Percentiles rank a stretch among this genome's conserved stretches.
phyloP scores from a whole-genome alignment of 805 yeast genomes.

The Schwanniomyces occidentalis region DNA sequence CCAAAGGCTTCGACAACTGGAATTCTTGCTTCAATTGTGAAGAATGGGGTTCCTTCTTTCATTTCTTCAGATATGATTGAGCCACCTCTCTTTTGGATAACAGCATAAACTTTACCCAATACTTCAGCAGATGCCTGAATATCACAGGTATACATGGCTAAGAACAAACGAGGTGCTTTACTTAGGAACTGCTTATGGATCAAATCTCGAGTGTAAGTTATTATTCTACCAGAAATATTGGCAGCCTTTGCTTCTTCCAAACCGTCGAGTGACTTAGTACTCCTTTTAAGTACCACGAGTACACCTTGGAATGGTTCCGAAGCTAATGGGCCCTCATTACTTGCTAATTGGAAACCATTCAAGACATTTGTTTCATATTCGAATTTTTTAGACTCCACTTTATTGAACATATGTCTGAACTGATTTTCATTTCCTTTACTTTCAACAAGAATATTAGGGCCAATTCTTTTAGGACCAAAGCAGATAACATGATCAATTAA shows the following conservation, averaged over 20 bases:
- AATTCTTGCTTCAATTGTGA: conserved; percentile 77
- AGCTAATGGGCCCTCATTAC: conserved; percentile 82
- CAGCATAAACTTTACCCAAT: conserved; percentile 92
- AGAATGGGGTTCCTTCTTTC: conserved; percentile 98
- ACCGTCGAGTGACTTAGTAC: conserved; percentile 19
- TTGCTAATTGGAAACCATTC: conserved; percentile 84
- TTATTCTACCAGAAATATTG: conserved; percentile 68
- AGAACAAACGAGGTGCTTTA: conserved; percentile 86
- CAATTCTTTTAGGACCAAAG: conserved; percentile 77
- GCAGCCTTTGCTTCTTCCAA: conserved; percentile 33
- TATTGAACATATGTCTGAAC: conserved; percentile 29
- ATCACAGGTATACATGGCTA: conserved; percentile 93
- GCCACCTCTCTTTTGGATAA: conserved; percentile 87
- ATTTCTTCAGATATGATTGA: conserved; percentile 85
- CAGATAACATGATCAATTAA: conserved; percentile 46
- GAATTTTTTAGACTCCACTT: conserved; percentile 19
- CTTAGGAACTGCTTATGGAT: conserved; percentile 70
- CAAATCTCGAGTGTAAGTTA: conserved; percentile 69
- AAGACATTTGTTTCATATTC: conserved; percentile 61
- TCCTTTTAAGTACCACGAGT: conserved; percentile 46
- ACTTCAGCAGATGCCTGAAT: conserved; percentile 95
- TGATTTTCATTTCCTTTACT: conserved; percentile 28
- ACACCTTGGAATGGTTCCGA: conserved; percentile 87
- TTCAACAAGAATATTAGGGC: conserved; percentile 75
- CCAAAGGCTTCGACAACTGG: conserved; percentile 98